phyloP scores from a whole-genome alignment of 305 asterid species.

The Andrographis paniculata region DNA sequence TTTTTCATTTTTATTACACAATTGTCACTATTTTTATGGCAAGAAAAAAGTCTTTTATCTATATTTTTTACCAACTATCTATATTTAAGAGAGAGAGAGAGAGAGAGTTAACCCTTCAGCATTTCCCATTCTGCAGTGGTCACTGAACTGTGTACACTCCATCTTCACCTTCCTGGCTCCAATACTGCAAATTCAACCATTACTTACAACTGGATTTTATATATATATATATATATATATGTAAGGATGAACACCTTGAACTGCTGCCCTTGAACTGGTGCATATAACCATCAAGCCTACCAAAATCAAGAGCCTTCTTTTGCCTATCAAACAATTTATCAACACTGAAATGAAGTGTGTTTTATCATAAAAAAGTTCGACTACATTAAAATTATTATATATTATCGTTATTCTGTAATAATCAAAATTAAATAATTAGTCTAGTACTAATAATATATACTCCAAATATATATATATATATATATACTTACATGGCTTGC shows the following conservation, averaged over 20 bases:
- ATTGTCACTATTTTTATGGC: no score
- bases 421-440: no score
- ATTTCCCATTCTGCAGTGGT: slow-evolving; percentile 34
- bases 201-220: neutral
- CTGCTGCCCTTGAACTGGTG: slow-evolving; percentile 47
- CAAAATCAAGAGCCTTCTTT: slow-evolving; percentile 40
- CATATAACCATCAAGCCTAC: slow-evolving; percentile 37
- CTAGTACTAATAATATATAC: no score
- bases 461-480: neutral
- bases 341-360: neutral
- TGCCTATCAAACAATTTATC: slow-evolving; percentile 35
- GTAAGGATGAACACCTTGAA: slow-evolving; percentile 37
- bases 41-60: no score
- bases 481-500: slow-evolving; percentile 35
- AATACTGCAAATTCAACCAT: slow-evolving; percentile 28
- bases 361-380: neutral
- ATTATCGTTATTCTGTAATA: no score
- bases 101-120: slow-evolving; percentile 40
- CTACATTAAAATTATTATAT: no score
- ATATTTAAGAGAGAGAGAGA: neutral
- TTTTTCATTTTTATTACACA: no score
- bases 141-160: slow-evolving; percentile 44
- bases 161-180: slow-evolving; percentile 49
- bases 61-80: no score
- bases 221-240: no score